Percentiles rank a stretch among this genome's conserved stretches.
Conservation (phyloP, 768 basidiomycete genomes). For the Russula vinacea region DNA sequence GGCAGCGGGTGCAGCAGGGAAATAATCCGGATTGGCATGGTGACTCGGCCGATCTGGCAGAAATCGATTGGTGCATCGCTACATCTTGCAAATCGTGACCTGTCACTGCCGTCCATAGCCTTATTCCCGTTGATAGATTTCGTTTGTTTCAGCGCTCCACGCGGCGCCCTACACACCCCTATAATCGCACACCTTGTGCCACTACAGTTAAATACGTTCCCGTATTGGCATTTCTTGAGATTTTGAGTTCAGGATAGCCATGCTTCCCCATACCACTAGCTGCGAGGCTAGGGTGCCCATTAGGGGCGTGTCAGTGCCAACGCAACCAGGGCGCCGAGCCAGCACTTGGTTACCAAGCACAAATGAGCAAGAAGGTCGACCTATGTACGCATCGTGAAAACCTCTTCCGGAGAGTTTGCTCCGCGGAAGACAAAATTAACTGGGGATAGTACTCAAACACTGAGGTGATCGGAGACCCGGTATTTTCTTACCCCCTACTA, state of each 20-base stretch:
- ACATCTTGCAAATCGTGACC: conserved; percentile 10
- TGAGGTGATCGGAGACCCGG: conserved; percentile 22
- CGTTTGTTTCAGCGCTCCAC: conserved; percentile 1
- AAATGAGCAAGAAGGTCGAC: neutral
- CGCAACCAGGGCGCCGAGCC: conserved; percentile 17
- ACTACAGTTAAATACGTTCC: neutral
- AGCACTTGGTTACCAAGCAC: conserved; percentile 4
- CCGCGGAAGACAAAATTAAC: conserved; percentile 17
- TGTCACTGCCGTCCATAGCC: conserved; percentile 6
- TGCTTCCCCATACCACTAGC: neutral
- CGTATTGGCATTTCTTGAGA: neutral
- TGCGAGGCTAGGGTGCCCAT: conserved; percentile 4
- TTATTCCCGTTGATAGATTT: neutral
- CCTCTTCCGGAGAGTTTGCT: neutral
- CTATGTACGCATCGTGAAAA: neutral
- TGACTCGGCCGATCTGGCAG: conserved; percentile 29
- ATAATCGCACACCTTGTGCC: neutral
- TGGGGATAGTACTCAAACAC: neutral
- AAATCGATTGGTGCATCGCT: conserved; percentile 13
- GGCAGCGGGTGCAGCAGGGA: conserved; percentile 4
- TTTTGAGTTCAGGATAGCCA: conserved; percentile 17
- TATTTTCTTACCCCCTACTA: neutral
- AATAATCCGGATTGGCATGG: conserved; percentile 31
- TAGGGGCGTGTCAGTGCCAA: conserved; percentile 1
- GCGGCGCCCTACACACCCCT: neutral